phyloP scores from a whole-genome alignment of 2,329 filamentous ascomycete genomes.

The Coniochaeta sp. region DNA sequence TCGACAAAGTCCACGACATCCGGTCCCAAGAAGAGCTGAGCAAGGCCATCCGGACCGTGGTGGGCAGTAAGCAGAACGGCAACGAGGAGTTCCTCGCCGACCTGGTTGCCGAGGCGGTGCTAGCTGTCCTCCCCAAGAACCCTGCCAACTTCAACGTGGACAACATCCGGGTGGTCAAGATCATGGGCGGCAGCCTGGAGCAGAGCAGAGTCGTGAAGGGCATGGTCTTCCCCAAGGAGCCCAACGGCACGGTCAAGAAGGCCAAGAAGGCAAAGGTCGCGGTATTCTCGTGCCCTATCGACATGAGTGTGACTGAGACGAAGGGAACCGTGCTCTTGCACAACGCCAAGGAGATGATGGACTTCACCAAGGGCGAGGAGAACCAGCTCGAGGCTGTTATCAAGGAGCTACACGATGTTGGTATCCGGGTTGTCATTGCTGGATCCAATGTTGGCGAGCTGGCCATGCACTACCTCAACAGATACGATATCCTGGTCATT shows the following conservation, averaged over 20 bases:
- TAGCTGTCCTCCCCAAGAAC: slow-evolving; percentile 93
- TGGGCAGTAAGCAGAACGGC: slow-evolving; percentile 94
- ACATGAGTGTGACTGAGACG: slow-evolving; percentile 93
- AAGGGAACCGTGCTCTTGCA: slow-evolving; percentile 96
- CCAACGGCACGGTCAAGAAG: slow-evolving; percentile 89
- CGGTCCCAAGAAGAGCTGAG: slow-evolving; percentile 74
- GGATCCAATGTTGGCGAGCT: slow-evolving; percentile 93
- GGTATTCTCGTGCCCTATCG: slow-evolving; percentile 93
- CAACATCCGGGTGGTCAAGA: slow-evolving; percentile 98
- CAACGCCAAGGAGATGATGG: slow-evolving; percentile 97
- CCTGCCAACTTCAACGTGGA: slow-evolving; percentile 96
- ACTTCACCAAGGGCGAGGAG: slow-evolving; percentile 98
- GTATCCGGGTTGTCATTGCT: slow-evolving; percentile 83
- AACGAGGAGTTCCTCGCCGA: slow-evolving; percentile 82
- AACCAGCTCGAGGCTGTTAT: slow-evolving; percentile 80
- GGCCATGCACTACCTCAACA: slow-evolving; percentile 95
- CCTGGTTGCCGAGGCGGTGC: slow-evolving; percentile 76
- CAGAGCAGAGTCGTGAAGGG: slow-evolving; percentile 93
- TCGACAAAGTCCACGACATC: slow-evolving; percentile 86
- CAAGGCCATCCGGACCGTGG: slow-evolving; percentile 92
- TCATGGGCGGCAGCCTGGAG: slow-evolving; percentile 94
- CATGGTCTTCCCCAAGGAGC: slow-evolving; percentile 96
- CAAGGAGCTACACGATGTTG: slow-evolving; percentile 94
- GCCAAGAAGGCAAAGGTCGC: slow-evolving; percentile 89
- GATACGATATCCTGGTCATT: slow-evolving; percentile 91